Percentiles rank a stretch among this genome's conserved stretches.
Conservation (phyloP, 331 rosid genomes). For the Cydonia oblonga region DNA sequence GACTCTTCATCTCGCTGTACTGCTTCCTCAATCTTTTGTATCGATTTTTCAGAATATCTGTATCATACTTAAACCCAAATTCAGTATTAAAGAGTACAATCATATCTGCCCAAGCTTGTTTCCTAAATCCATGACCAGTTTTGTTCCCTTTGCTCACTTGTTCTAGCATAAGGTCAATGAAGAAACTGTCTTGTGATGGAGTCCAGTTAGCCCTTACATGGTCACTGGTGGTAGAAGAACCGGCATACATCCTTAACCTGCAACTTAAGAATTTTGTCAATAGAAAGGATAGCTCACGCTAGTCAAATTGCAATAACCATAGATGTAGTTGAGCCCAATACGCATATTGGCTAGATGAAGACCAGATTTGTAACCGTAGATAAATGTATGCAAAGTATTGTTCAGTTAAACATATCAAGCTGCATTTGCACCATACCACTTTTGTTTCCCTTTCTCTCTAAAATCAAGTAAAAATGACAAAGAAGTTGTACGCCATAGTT, state of each 20-base stretch:
- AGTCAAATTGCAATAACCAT: not conserved
- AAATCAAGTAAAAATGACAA: too few relatives aligned
- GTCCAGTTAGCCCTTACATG: conserved; percentile 46
- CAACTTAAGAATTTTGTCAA: conserved; percentile 3
- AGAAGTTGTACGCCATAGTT: too few relatives aligned
- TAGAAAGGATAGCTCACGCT: not conserved
- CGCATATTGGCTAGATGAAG: not conserved
- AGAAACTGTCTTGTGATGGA: conserved; percentile 35
- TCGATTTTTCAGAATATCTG: conserved; percentile 40
- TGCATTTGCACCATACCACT: not conserved
- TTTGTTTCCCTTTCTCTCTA: not conserved
- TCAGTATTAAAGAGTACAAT: conserved; percentile 29
- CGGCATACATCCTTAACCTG: conserved; percentile 35
- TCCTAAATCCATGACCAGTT: conserved; percentile 27
- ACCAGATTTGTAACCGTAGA: not conserved
- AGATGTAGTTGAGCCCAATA: not conserved
- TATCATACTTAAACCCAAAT: conserved; percentile 35
- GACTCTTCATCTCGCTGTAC: conserved; percentile 25
- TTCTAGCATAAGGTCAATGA: conserved; percentile 30
- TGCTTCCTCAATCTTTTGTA: conserved; percentile 43
- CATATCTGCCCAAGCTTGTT: conserved; percentile 35
- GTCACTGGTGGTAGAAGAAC: conserved; percentile 15
- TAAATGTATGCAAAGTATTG: not conserved
- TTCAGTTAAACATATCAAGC: too few relatives aligned
- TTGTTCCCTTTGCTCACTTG: conserved; percentile 35